Base-by-base conservation (phyloP, 331 rosid genomes). In the Saraca asoca region DNA sequence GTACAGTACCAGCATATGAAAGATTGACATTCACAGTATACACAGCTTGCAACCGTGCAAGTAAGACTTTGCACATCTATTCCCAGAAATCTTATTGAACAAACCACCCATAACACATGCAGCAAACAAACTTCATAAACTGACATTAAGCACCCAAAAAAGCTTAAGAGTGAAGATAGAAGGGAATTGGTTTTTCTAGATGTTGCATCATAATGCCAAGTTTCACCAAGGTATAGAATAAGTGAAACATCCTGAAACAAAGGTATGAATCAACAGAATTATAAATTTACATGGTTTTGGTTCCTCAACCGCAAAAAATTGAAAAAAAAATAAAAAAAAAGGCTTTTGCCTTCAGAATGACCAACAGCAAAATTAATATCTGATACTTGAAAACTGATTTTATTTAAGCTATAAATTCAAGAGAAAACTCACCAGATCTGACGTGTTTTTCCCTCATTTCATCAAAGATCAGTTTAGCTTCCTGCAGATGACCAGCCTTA, bases 381-480 rank as follows among this genome's bases (percentile, higher is more conserved):
- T 33, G 43, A 11, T 34, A 45, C 20, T 58, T 10, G 63, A 13
- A 63, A 69, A 42, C 51, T 17, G 50, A 51, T 64, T 43, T 33
- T 33, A 15, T 50, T n/a, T 42, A 75, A 60, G 62, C 29, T 73
- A 35, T 43, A 48, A 78, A 54, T 46, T 48, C 20, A 34, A 43
- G 46, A 65, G 60, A 70, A 38, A 71, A 64, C 84, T 68, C 82
- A 82, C 98, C 91, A 75, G 96, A 82, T 72, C 45, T 83, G 38
- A 89, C 69, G 10, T 75, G 33, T 52, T 87, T 88, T 50, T 66
- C 65, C 77, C 68, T 83, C 87, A 89, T 80, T 75, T 83, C 84
- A 11, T 76, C 81, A 75, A 89, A 91, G 70, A 83, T 69, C 78
- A 76, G 57, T 70, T 85, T 87, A 54, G 98, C 98, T 69, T 89